Evolutionary conservation across 2,329 filamentous ascomycete species (phyloP).

Genomic region (Fusarium nodosum): DNA sequence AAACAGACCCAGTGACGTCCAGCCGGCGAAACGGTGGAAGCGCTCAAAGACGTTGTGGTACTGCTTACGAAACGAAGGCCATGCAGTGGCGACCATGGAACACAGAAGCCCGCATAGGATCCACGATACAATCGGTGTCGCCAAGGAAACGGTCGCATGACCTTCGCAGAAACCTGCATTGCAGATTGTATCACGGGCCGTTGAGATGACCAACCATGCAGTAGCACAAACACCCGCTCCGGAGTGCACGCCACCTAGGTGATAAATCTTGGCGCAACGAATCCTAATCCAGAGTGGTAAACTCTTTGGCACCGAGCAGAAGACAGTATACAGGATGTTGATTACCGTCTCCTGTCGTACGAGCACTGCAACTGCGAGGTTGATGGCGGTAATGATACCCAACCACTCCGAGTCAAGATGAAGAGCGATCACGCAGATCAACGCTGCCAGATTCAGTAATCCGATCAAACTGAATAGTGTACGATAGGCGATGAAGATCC

Average conservation of each 20-base stretch:
- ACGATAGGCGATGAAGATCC: constrained; percentile 67
- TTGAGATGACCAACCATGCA: constrained; percentile 63
- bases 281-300: constrained; percentile 64
- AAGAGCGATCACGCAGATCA: constrained; percentile 58
- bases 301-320: constrained; percentile 60
- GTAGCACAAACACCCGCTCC: constrained; percentile 64
- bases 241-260: constrained; percentile 66
- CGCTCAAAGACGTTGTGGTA: constrained; percentile 79
- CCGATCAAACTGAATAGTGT: constrained; percentile 68
- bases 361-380: constrained; percentile 64
- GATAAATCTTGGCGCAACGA: constrained; percentile 65
- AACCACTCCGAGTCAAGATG: constrained; percentile 56
- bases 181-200: constrained; percentile 56
- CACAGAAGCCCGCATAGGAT: constrained; percentile 70
- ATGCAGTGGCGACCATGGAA: constrained; percentile 72
- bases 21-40: constrained; percentile 80
- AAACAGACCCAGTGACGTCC: constrained; percentile 74
- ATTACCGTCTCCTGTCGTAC: constrained; percentile 68
- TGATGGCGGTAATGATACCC: constrained; percentile 60
- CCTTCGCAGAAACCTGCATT: constrained; percentile 50
- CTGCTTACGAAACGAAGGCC: constrained; percentile 72
- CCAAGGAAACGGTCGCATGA: constrained; percentile 56
- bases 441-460: constrained; percentile 64
- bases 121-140: constrained; percentile 65
- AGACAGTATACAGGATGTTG: constrained; percentile 63